Base-by-base conservation (phyloP, 805 yeast genomes). In the baker's yeast (Saccharomyces cerevisiae) region DNA sequence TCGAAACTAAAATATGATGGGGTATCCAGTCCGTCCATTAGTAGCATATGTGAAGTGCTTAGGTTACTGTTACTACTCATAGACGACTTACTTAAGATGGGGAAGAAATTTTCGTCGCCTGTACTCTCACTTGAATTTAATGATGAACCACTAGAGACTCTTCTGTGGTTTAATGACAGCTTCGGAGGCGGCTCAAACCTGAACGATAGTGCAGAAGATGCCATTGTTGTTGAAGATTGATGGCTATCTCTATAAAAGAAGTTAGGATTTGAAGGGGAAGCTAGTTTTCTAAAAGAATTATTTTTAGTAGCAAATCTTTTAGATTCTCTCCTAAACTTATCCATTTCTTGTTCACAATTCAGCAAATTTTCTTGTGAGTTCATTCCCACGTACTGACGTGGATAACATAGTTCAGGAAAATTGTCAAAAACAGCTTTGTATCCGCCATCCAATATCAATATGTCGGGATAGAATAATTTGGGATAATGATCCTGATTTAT, bases 371-470 rank as follows among this genome's bases (percentile, higher is more conserved):
- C 73, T 26, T 62, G 64, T 9, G 73, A 69, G 59, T 77, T 83
- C 99, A 92, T 92, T 61, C 84, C 92, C 51, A 91, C 82, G 63
- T 94, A 94, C 53, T 80, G 82, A 60, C 81, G 87, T 1, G 96
- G 96, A 57, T 67, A 74, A 66, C 97, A 90, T 47, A 83, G 73
- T 24, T 68, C 69, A 49, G 80, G 76, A 66, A 76, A 82, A 30
- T 70, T 68, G 49, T 83, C 83, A 69, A 76, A 91, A 65, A 91
- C 94, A 41, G 76, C 75, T 66, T 85, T 84, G 75, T 94, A 94
- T 11, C 99, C 99, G 29, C 98, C 98, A 58, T 89, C 87, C 48
- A 94, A 75, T 32, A 94, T 82, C 41, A 89, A 83, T 47, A 94
- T 82, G 71, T 94, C 96, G 2, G 99, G 99, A 66, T 85, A 94